Base-by-base conservation (phyloP, 2,329 filamentous ascomycete genomes). In the Pseudocercospora eumusae region DNA sequence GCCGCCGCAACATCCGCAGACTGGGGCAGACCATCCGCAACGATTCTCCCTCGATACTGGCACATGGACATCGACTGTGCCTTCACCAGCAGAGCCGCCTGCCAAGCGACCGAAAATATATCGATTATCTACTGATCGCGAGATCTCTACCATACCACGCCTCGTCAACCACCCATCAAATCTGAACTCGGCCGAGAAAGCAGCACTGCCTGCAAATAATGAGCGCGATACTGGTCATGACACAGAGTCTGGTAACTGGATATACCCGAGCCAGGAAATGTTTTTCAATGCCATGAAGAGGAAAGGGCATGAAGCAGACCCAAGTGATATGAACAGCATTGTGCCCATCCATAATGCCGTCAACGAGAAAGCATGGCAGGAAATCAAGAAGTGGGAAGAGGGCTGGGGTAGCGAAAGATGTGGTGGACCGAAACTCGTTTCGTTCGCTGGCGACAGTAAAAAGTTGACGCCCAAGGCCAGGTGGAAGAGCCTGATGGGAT, bases 271-370 rank as follows among this genome's bases (percentile, higher is more conserved):
- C 0, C 93, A 98, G 76, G 89, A 91, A 73, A 96, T 97, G 87
- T 99, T 99, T 82, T 98, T 98, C 79, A 91, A 96, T 53, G 95
- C 95, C 49, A 93, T 99, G 87, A 87, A 89, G 81, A 88, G 93
- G 74, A 99, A 99, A 78, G 89, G 88, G 47, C 88, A 92, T 79
- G 86, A 87, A 64, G 88, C 85, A 28, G 80, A 82, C 13, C 86
- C 85, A 0, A 80, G 83, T 5, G 92, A 96, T 77, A 97, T 97
- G 88, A 88, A 86, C 71, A 90, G 90, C 33, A 93, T 98, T 33
- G 93, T 98, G 59, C 95, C 92, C 2, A 98, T 98, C 71, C 95
- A 99, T 79, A 99, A 99, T 75, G 95, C 95, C 49, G 95, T 99
- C 65, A 99, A 99, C 78, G 95, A 99, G 83, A 84, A 91, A 45